phyloP scores from a whole-genome alignment of 2,329 filamentous ascomycete species.

The Neophaeococcomyces aloes region DNA sequence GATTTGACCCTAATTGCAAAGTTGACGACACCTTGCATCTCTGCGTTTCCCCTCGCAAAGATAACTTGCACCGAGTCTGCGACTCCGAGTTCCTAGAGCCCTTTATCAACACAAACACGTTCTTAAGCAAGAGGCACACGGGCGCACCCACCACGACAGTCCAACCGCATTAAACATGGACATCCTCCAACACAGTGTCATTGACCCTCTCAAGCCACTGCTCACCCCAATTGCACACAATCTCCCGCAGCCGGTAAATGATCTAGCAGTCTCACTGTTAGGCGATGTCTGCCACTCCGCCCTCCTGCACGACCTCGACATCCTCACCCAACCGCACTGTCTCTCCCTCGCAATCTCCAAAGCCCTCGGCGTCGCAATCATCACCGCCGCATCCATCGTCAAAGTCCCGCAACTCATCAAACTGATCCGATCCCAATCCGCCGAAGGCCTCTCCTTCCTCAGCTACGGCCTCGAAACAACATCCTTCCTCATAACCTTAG shows the following conservation, averaged over 20 bases:
- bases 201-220: constrained; percentile 35
- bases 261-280: constrained; percentile 68
- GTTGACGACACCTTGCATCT: too few relatives aligned
- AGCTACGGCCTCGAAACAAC: constrained; percentile 87
- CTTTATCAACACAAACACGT: too few relatives aligned
- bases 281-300: constrained; percentile 75
- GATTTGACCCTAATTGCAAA: too few relatives aligned
- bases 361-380: constrained; percentile 84
- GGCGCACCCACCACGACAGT: too few relatives aligned
- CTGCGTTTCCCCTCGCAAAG: too few relatives aligned
- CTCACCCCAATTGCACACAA: constrained; percentile 60
- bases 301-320: constrained; percentile 73
- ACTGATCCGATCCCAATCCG: constrained; percentile 67
- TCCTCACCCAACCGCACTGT: constrained; percentile 61
- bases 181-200: constrained; percentile 3
- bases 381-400: constrained; percentile 78
- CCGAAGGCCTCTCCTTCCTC: constrained; percentile 75
- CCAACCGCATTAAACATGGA: too few relatives aligned
- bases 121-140: too few relatives aligned
- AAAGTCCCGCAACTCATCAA: constrained; percentile 97
- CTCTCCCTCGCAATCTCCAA: constrained; percentile 86
- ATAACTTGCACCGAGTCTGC: too few relatives aligned
- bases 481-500: constrained; percentile 76
- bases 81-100: too few relatives aligned
- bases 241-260: constrained; percentile 62